These are phyloP conservation scores for Volvariella volvacea DNA, from an alignment of 1,284 basidiomycete genomes.

Conservation along the genomic window DNA sequence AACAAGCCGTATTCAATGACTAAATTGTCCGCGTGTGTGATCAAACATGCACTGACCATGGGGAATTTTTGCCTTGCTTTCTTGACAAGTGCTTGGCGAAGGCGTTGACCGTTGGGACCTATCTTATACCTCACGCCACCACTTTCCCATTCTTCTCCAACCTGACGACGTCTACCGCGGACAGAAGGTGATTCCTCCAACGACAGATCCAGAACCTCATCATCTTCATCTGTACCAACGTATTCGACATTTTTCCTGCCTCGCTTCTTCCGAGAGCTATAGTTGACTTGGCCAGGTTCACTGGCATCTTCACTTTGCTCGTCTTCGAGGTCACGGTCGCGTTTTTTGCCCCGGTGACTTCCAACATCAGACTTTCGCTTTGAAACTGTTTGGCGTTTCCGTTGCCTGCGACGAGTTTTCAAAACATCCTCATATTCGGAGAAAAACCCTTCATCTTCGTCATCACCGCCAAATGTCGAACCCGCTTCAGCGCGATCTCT, in stretches of 20 bases:
- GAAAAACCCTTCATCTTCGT: constrained; percentile 33
- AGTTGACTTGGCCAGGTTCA: constrained; percentile 14
- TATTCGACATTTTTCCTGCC: constrained; percentile 26
- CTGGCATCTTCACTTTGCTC: constrained; percentile 42
- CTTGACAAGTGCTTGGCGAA: constrained; percentile 63
- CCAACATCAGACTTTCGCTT: constrained; percentile 40
- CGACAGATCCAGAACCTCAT: constrained; percentile 26
- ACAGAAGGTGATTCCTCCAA: constrained; percentile 41
- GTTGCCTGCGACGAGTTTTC: constrained; percentile 29
- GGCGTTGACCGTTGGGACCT: constrained; percentile 59
- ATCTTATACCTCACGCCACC: constrained; percentile 66
- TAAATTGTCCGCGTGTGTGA: not conserved
- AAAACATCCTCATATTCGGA: constrained; percentile 27
- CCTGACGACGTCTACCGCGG: constrained; percentile 44
- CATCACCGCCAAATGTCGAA: constrained; percentile 64
- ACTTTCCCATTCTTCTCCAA: constrained; percentile 71
- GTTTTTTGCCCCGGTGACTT: constrained; percentile 51
- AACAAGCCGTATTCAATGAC: constrained; percentile 6
- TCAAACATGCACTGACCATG: constrained; percentile 47
- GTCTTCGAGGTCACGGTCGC: constrained; percentile 50
- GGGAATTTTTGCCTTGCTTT: constrained; percentile 58
- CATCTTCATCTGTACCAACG: constrained; percentile 22
- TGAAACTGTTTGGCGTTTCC: constrained; percentile 41
- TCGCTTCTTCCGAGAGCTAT: constrained; percentile 30
- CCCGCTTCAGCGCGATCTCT: constrained; percentile 67